Conservation (phyloP, 768 basidiomycete species). For the Nevesoporus exiguus region DNA sequence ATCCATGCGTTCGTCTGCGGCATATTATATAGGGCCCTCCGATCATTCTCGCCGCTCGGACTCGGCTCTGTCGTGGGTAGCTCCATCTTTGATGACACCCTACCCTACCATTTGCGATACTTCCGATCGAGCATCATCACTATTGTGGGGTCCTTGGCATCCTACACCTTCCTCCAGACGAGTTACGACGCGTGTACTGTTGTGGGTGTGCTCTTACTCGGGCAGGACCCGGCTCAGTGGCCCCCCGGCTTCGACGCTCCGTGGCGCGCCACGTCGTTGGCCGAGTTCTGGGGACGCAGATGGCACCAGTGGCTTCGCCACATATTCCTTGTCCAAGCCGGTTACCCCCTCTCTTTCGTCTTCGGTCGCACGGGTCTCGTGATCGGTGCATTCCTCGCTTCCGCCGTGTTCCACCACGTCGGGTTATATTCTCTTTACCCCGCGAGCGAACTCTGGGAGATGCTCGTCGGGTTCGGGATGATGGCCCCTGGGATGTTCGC, state of each 20-base stretch:
- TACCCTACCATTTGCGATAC: not conserved
- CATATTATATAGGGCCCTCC: not conserved
- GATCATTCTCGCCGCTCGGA: not conserved
- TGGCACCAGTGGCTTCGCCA: not conserved
- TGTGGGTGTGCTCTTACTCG: not conserved
- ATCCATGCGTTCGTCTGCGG: not conserved
- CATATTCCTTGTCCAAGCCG: not conserved
- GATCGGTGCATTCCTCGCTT: not conserved
- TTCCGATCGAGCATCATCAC: not conserved
- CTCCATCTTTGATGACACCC: not conserved
- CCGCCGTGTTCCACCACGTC: not conserved
- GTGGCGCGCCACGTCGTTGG: not conserved
- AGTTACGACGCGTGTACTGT: not conserved
- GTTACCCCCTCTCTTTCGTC: not conserved
- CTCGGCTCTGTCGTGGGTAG: not conserved
- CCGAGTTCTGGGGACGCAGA: not conserved
- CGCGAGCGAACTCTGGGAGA: not conserved
- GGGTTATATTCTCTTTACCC: not conserved
- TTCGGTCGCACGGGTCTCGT: not conserved
- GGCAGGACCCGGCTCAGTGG: not conserved
- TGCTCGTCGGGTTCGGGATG: not conserved
- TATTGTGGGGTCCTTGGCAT: not conserved
- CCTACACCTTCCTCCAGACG: not conserved
- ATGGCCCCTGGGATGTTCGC: not conserved
- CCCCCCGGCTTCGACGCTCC: not conserved